Evolutionary conservation across 331 rosid species (phyloP), one percentile per base, ranked within the genome.

Genomic region (Telfairia occidentalis): DNA sequence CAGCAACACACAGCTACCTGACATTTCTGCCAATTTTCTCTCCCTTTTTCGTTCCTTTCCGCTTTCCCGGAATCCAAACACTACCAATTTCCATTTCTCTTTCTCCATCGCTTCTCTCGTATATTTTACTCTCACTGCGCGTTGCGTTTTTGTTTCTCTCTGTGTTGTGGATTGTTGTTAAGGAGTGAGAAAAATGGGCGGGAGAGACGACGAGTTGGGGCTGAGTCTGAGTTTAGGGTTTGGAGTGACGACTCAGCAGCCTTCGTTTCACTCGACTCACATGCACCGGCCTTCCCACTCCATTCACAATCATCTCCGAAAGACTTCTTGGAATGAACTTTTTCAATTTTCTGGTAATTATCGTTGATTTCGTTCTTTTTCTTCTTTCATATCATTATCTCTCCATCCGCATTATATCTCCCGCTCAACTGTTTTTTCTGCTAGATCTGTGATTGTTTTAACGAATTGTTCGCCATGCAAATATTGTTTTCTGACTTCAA

Each of bases 321-420:
- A 71, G 59, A 23, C 12, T 75, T 80, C 88, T 4, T 83, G 85
- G 86, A 84, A 81, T 61, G 85, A 77, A 21, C 59, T 82, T 72
- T 86, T 90, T 81, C 94, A 79, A 28, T 80, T 82, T 1, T 84
- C 86, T 43, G 96, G 97, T 90, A 74, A 64, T 10, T 50, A 2
- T 12, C 18, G 0, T 58, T 16, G 24, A 7, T 45, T 15, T 63
- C 0, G 4, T 7, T n/a, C n/a, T n/a, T n/a, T n/a, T n/a, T n/a
- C n/a, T n/a, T n/a, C n/a, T n/a, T n/a, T n/a, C n/a, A n/a, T n/a
- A 5, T 21, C 6, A 16, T 21, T 11, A 0, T 38, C 30, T 37
- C 28, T 5, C 24, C 4, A 9, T 63, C 11, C 3, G 26, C 1
- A 9, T 64, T 55, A 8, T n/a, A 8, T 35, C 1, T 34, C 19